Base-by-base conservation (phyloP, 495 filamentous ascomycete species). In the Glutinoglossum americanum region DNA sequence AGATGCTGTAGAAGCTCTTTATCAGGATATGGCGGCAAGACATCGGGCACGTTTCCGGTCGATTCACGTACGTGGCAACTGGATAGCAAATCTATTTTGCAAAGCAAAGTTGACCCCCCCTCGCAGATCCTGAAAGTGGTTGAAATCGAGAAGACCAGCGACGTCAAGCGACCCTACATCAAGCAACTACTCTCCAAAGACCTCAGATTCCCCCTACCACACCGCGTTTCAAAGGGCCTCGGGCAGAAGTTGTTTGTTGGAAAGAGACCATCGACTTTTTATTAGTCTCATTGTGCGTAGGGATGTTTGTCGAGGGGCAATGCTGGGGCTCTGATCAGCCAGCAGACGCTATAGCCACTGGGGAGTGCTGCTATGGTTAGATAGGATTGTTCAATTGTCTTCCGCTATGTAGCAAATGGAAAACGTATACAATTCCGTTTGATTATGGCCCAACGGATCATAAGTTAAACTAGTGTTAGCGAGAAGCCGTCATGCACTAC, bases 1-100 rank as follows among this genome's bases (percentile, higher is more conserved):
- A 62, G 90, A 88, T 60, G 92, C 92, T 61, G 92, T 98, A 61
- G 87, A 97, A 75, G 77, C 89, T 63, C 82, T 98, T 71, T 98
- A 98, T 81, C 86, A 94, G 76, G 92, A 98, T 74, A 97, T 98
- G 93, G 85, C 92, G 67, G 89, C 93, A 71, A 85, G 93, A 68
- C 92, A 98, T 78, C 86, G 92, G 72, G 81, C 92, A 65, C 87
- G 92, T 64, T 98, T 97, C 79, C 81, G 93, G 72, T 94, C 88
- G 58, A 85, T 98, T 71, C 87, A 94, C 80, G 90, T 96, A 86
- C 56, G 89, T 75, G 63, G 23, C n/a, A 23, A 4, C 51, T 28
- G 17, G 62, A n/a, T 1, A 19, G 0, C 6, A 8, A 47, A 17
- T 39, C 15, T 55, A 41, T 30, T 62, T 11, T 51, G 30, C 30